Conservation (phyloP, 2,329 filamentous ascomycete genomes). For the Ramichloridium luteum region DNA sequence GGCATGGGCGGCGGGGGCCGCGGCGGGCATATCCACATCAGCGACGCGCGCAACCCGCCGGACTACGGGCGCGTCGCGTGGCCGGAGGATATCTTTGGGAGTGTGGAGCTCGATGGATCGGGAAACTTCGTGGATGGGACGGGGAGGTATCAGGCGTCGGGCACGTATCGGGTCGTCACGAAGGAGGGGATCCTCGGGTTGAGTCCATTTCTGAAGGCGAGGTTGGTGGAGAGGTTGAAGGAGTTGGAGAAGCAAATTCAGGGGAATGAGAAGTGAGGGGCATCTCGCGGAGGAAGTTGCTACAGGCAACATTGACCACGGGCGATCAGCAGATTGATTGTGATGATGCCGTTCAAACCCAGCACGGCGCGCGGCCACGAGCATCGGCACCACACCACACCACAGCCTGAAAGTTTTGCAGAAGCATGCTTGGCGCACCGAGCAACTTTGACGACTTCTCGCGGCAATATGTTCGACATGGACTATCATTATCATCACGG, state of each 20-base stretch:
- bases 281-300: no score
- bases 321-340: no score
- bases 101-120: slow-evolving; percentile 46
- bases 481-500: no score
- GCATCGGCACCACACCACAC: no score
- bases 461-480: no score
- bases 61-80: slow-evolving; percentile 53
- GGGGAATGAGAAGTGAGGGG: no score
- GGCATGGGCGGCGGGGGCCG: slow-evolving; percentile 45
- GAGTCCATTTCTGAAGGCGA: slow-evolving; percentile 23
- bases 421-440: no score
- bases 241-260: slow-evolving; percentile 24
- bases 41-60: slow-evolving; percentile 46
- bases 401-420: no score
- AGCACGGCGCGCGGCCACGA: no score
- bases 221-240: slow-evolving; percentile 22
- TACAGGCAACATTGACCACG: no score
- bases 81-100: slow-evolving; percentile 56
- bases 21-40: slow-evolving; percentile 53
- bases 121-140: slow-evolving; percentile 45
- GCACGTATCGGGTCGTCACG: slow-evolving; percentile 50
- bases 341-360: no score
- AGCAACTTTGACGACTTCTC: no score
- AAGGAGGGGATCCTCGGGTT: slow-evolving; percentile 42
- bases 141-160: slow-evolving; percentile 48